These are phyloP conservation scores for Gyrodon lividus DNA, from an alignment of 768 basidiomycete genomes.

Conservation along the genomic window DNA sequence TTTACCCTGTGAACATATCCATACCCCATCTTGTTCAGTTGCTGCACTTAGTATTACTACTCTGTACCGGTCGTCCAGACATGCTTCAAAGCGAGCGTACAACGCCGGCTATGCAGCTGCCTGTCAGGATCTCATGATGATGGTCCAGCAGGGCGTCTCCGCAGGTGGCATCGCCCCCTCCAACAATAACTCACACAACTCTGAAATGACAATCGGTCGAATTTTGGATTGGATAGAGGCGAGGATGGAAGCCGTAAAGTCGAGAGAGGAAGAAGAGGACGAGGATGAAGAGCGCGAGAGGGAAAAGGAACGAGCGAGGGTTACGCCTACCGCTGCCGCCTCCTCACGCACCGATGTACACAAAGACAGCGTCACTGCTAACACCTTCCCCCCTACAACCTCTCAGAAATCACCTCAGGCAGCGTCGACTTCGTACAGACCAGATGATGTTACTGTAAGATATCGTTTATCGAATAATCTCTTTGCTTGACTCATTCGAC, in stretches of 20 bases:
- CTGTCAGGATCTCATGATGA: conserved; percentile 75
- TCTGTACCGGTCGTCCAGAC: conserved; percentile 75
- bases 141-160: conserved; percentile 83
- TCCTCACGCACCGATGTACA: conserved; percentile 17
- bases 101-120: conserved; percentile 79
- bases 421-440: conserved; percentile 14
- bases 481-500: conserved; percentile 6
- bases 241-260: conserved; percentile 70
- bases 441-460: conserved; percentile 32
- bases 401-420: conserved; percentile 20
- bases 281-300: conserved; percentile 74
- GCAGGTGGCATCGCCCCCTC: conserved; percentile 45
- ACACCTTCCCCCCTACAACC: conserved; percentile 14
- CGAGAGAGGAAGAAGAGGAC: conserved; percentile 77
- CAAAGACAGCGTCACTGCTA: conserved; percentile 18
- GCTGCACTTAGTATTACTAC: conserved; percentile 85
- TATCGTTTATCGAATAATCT: conserved; percentile 1
- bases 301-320: conserved; percentile 43
- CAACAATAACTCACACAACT: conserved; percentile 44
- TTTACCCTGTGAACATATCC: conserved; percentile 5
- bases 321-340: conserved; percentile 15
- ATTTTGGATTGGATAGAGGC: conserved; percentile 89
- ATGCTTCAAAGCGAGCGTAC: conserved; percentile 77
- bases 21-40: conserved; percentile 47
- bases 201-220: conserved; percentile 71